Conservation (phyloP, 169 alveolate species). For the Perkinsus olseni region DNA sequence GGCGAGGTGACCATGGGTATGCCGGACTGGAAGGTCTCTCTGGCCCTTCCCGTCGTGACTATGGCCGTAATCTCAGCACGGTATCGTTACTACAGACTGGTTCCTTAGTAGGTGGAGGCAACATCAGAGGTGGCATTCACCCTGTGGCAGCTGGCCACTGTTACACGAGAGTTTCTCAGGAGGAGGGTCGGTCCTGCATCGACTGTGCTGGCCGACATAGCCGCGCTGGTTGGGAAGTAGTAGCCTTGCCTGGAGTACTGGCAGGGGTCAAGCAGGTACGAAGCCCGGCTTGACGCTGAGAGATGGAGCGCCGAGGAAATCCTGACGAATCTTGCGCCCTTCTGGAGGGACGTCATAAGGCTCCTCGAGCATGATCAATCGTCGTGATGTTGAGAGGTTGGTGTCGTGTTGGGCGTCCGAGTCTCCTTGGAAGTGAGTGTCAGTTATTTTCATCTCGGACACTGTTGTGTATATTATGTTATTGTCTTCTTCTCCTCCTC, state of each 20-base stretch:
- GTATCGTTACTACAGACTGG: too few species aligned
- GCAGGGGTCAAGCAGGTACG: neutral
- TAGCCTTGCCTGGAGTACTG: neutral
- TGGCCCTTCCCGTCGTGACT: neutral
- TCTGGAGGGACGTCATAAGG: neutral
- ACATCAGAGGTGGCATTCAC: neutral
- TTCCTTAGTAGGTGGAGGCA: neutral
- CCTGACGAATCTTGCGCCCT: neutral
- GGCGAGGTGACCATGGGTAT: neutral
- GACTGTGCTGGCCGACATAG: neutral
- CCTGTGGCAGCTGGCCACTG: neutral
- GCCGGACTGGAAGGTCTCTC: neutral
- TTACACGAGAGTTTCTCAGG: neutral
- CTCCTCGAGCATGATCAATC: neutral
- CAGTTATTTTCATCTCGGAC: neutral
- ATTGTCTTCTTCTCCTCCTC: neutral
- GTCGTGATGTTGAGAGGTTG: neutral
- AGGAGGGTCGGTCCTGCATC: neutral
- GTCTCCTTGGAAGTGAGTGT: neutral
- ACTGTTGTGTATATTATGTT: neutral
- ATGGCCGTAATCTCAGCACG: neutral
- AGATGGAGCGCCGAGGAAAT: neutral
- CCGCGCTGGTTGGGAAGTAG: neutral
- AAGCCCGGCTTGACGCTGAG: neutral
- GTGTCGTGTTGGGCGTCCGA: neutral